A percentile compares a stretch with the other conserved stretches of the same genome.
Evolutionary conservation across 495 filamentous ascomycete genomes (phyloP).

Genomic region (Penicillium verhagenii): DNA sequence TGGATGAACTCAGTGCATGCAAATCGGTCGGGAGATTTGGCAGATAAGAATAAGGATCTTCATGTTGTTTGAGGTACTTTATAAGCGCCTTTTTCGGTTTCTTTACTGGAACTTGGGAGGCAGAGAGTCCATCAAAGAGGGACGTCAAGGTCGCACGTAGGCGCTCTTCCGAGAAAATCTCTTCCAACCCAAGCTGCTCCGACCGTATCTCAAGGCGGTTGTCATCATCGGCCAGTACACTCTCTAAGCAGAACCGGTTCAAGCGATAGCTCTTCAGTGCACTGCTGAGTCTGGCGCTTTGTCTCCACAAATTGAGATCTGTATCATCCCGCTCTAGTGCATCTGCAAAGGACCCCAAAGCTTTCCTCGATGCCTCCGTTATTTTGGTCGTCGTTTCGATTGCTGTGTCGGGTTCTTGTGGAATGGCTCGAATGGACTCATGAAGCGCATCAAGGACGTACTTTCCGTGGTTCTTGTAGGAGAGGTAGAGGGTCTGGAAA

Average conservation of each 20-base stretch:
- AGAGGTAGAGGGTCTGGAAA: constrained; percentile 84
- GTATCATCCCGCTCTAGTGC: constrained; percentile 88
- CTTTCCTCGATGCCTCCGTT: constrained; percentile 26
- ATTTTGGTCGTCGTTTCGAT: constrained; percentile 6
- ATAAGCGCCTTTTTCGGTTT: constrained; percentile 63
- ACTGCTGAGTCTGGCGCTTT: constrained; percentile 72
- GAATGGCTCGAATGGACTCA: constrained; percentile 24
- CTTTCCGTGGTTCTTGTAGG: constrained; percentile 93
- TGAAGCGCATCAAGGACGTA: constrained; percentile 78
- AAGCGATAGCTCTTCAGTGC: constrained; percentile 74
- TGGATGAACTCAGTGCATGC: constrained; percentile 30
- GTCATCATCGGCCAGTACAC: constrained; percentile 84
- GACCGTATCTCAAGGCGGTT: constrained; percentile 64
- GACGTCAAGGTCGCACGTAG: constrained; percentile 64
- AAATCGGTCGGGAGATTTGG: constrained; percentile 49
- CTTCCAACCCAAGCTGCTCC: constrained; percentile 78
- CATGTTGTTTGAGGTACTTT: constrained; percentile 58
- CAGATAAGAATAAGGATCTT: constrained; percentile 77
- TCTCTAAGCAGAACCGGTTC: constrained; percentile 84
- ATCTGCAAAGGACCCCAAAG: constrained; percentile 63
- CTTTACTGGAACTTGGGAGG: constrained; percentile 64
- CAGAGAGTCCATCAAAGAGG: constrained; percentile 69
- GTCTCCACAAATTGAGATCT: constrained; percentile 92
- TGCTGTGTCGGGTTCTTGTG: constrained; percentile 33
- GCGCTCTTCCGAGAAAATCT: constrained; percentile 78